Base-by-base conservation (phyloP, 805 yeast species). In the Monosporozyma siamensis region DNA sequence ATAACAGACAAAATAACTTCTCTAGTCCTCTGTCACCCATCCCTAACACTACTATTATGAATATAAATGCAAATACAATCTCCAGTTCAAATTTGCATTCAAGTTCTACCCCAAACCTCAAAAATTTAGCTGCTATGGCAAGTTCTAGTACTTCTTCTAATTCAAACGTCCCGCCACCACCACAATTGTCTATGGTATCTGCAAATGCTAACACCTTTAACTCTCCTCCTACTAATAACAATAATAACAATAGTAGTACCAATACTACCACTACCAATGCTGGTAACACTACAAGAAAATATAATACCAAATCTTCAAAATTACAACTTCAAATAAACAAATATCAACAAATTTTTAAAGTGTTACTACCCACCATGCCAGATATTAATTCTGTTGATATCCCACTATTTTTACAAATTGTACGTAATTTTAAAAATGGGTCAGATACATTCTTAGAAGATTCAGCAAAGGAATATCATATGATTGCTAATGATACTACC, bases 291-390 rank as follows among this genome's bases (percentile, higher is more conserved):
- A 30, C 45, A 23, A 46, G 44, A 34, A 45, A 38, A 27, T 48
- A 34, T 20, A 42, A 26, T 22, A 44, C 43, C 9, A 51, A 46
- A 48, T 45, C 24, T 27, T 20, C 47, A 18, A 49, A 47, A 30
- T 29, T 55, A 32, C 56, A 54, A 39, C 17, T 34, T 6, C 49
- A 48, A 32, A 21, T 57, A 3, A 39, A 46, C 23, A 55, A 51
- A 40, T 59, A 55, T 38, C 49, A 51, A 36, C 38, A 42, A 17
- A 39, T 60, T n/a, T 47, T 60, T 20, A 45, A 45, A 6, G 52
- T 47, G 12, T 21, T 60, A 20, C 40, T 59, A 41, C 63, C 63
- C 6, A 49, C 51, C 26, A 40, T 58, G 32, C 58, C 58, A 5
- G 53, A 53, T 25, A 53, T 60, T 12, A 52, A 54, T 15, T 29